Conservation (phyloP, 129 eudicot genomes). For the Tagetes patula region DNA sequence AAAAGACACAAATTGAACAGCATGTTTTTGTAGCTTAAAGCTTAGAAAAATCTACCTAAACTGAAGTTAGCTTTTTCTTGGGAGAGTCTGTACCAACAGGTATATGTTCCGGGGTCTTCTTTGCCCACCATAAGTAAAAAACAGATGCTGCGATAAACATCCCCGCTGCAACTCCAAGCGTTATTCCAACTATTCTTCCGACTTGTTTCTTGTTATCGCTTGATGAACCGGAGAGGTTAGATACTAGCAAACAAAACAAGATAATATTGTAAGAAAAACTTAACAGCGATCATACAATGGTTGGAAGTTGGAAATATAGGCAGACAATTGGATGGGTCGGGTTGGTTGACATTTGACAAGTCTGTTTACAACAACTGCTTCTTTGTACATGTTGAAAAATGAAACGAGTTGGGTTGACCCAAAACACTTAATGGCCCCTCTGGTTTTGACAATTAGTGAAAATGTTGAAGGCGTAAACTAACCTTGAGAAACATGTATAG, state of each 20-base stretch:
- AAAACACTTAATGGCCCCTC: not conserved
- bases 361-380: not conserved
- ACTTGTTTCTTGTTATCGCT: constrained; percentile 35
- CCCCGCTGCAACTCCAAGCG: constrained; percentile 50
- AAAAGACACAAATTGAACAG: constrained; percentile 1
- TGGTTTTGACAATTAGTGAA: not conserved
- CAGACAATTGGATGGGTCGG: not conserved
- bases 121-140: constrained; percentile 55
- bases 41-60: constrained; percentile 14
- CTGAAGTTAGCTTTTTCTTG: constrained; percentile 33
- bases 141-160: constrained; percentile 39
- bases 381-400: not conserved
- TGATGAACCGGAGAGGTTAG: constrained; percentile 29
- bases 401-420: not conserved
- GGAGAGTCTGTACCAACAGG: constrained; percentile 47
- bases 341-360: not conserved
- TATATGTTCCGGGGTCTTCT: constrained; percentile 44
- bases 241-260: constrained; percentile 36
- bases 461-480: constrained; percentile 13
- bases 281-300: not conserved
- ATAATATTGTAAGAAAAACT: not conserved
- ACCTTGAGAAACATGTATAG: constrained; percentile 70
- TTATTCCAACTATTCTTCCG: constrained; percentile 49
- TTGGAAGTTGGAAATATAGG: not conserved
- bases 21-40: constrained; percentile 9